These are phyloP conservation scores for Gynochthodes officinalis DNA, from an alignment of 257 asterid genomes.

Conservation along the genomic window DNA sequence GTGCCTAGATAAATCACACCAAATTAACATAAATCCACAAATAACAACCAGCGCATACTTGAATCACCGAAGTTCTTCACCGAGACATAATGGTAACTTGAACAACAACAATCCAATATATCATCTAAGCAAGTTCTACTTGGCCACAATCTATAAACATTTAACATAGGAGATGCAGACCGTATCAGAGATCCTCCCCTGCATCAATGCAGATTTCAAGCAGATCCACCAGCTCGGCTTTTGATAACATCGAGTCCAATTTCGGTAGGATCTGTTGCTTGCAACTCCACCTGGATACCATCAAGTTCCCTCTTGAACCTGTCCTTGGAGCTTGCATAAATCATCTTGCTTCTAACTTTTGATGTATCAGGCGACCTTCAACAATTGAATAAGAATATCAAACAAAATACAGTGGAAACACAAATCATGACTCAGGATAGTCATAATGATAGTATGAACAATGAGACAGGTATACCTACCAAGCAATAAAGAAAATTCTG, in stretches of 20 bases:
- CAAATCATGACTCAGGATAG: background rate
- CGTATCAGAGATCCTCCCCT: slow-evolving; percentile 9
- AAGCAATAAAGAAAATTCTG: slow-evolving; percentile 37
- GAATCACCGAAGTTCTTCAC: slow-evolving; percentile 18
- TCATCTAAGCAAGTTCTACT: slow-evolving; percentile 29
- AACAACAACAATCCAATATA: slow-evolving; percentile 25
- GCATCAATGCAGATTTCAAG: slow-evolving; percentile 14
- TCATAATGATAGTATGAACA: background rate
- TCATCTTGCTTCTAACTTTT: slow-evolving; percentile 40
- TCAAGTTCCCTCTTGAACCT: slow-evolving; percentile 45
- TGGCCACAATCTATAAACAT: slow-evolving; percentile 32
- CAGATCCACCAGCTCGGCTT: slow-evolving; percentile 31
- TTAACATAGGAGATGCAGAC: slow-evolving; percentile 22
- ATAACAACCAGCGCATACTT: slow-evolving; percentile 13
- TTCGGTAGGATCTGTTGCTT: slow-evolving; percentile 43
- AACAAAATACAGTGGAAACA: background rate
- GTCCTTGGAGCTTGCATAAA: slow-evolving; percentile 43
- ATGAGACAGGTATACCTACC: slow-evolving; percentile 15
- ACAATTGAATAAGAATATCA: slow-evolving; percentile 2
- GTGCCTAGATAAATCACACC: slow-evolving; percentile 18
- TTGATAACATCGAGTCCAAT: slow-evolving; percentile 37
- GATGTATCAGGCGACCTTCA: slow-evolving; percentile 39
- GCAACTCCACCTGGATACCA: slow-evolving; percentile 39
- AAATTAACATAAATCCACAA: slow-evolving; percentile 19
- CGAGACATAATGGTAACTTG: slow-evolving; percentile 10